Conservation (phyloP, 345 rosid genomes). For the Gossypium rotundifolium region DNA sequence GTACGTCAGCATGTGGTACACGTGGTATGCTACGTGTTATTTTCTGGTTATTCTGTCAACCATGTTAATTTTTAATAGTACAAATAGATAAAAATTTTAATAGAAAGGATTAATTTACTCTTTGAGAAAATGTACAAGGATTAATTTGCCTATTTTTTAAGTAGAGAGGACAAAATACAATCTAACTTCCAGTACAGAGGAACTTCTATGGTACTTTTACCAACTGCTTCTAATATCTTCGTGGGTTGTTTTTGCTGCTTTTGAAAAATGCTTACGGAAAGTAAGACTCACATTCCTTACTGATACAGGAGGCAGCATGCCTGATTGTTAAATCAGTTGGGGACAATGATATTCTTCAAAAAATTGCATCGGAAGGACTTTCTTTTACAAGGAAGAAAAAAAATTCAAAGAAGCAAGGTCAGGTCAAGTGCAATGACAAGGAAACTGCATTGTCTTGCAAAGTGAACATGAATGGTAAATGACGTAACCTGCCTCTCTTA, state of each 20-base stretch:
- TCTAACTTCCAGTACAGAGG: too few species aligned
- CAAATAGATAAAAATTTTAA: too few species aligned
- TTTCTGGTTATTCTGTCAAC: too few species aligned
- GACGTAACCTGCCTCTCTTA: background rate
- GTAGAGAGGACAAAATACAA: too few species aligned
- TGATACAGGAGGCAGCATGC: slow-evolving; percentile 70
- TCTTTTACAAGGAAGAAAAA: slow-evolving; percentile 44
- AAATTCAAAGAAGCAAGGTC: slow-evolving; percentile 42
- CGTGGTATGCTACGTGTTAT: too few species aligned
- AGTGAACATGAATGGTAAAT: slow-evolving; percentile 35
- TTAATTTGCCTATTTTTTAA: too few species aligned
- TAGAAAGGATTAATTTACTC: too few species aligned
- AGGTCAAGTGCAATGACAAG: slow-evolving; percentile 23
- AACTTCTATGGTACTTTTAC: too few species aligned
- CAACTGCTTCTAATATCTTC: slow-evolving; percentile 4
- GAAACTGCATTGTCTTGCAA: slow-evolving; percentile 25
- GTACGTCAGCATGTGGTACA: too few species aligned
- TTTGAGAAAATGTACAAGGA: too few species aligned
- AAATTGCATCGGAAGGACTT: slow-evolving; percentile 48
- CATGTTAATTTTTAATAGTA: too few species aligned
- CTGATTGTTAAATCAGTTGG: slow-evolving; percentile 65
- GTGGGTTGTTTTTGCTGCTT: background rate
- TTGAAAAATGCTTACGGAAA: background rate
- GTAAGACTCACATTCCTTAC: slow-evolving; percentile 9
- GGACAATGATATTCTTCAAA: slow-evolving; percentile 56